Conservation (phyloP, 164 flowering plant genomes). For the Stephania japonica region DNA sequence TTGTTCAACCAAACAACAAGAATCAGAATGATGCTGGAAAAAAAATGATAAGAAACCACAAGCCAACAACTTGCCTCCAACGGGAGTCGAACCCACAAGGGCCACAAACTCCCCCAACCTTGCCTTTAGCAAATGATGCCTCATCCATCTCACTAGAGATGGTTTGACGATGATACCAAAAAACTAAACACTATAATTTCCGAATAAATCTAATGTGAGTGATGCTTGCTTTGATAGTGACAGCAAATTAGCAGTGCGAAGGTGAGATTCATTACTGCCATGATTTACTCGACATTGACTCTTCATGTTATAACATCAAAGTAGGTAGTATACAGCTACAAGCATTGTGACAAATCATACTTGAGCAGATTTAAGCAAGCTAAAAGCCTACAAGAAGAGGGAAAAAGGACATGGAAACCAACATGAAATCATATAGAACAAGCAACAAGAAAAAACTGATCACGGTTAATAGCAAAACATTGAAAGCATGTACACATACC, state of each 20-base stretch:
- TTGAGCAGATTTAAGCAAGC: background rate
- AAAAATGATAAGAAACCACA: no score
- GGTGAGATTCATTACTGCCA: no score
- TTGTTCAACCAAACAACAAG: no score
- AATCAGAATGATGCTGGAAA: no score
- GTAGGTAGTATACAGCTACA: background rate
- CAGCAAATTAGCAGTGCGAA: background rate
- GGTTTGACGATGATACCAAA: no score
- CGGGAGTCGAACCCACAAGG: no score
- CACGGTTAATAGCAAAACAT: background rate
- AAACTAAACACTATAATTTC: no score
- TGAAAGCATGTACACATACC: slow-evolving; percentile 30
- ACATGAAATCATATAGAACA: background rate
- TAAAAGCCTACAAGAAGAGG: background rate
- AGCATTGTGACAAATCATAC: background rate
- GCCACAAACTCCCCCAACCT: no score
- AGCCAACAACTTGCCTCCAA: no score
- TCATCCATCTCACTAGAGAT: no score
- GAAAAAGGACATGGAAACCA: background rate
- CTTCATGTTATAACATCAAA: background rate
- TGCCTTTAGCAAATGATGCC: no score
- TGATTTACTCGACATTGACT: background rate
- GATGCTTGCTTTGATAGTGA: background rate
- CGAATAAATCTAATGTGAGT: background rate
- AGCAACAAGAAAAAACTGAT: background rate